Evolutionary conservation across 2,329 filamentous ascomycete genomes (phyloP).

Genomic region (Teratosphaeria viscida): DNA sequence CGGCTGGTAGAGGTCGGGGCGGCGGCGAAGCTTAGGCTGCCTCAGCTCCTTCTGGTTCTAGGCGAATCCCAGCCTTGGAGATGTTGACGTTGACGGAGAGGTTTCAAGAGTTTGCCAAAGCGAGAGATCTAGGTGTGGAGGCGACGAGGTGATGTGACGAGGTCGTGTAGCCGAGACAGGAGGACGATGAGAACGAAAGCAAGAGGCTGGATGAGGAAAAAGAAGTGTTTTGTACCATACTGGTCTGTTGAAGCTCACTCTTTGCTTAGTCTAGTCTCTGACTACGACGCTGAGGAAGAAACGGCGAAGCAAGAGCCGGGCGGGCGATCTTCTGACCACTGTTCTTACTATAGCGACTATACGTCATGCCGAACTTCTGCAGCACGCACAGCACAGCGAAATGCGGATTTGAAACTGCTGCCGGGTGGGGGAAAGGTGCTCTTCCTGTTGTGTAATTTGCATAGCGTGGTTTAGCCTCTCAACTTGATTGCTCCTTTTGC

Average conservation of each 20-base stretch:
- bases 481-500: neutral
- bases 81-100: neutral
- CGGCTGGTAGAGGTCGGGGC: constrained; percentile 1
- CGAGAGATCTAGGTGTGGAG: neutral
- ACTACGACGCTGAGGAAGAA: neutral
- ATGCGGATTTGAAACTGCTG: neutral
- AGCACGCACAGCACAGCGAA: neutral
- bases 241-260: neutral
- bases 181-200: neutral
- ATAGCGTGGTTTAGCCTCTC: neutral
- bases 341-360: neutral
- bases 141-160: neutral
- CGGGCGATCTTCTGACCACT: neutral
- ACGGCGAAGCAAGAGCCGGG: neutral
- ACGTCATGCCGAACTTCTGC: neutral
- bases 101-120: neutral
- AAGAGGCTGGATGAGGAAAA: neutral
- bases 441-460: neutral
- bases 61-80: neutral
- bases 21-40: neutral
- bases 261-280: neutral
- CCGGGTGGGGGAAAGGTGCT: neutral
- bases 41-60: neutral
- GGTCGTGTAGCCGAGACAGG: neutral
- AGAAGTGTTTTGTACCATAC: neutral